Evolutionary conservation across 2,329 filamentous ascomycete genomes (phyloP).

Genomic region (Alternaria novae-zelandiae): DNA sequence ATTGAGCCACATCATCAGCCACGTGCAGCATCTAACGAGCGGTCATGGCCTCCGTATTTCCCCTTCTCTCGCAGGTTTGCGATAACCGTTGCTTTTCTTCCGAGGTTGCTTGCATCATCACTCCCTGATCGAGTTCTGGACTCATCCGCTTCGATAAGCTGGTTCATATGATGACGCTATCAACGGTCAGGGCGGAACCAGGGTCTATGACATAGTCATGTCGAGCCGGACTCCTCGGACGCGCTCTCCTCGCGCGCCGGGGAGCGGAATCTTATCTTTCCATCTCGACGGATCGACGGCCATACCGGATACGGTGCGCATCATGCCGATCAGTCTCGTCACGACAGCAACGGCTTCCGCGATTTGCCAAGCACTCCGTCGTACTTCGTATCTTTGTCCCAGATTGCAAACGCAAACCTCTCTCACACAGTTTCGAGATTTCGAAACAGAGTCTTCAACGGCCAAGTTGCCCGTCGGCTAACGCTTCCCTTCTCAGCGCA

Average conservation of each 20-base stretch:
- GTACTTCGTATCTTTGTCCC: neutral
- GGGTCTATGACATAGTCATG: conserved; percentile 1
- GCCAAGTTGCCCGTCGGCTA: neutral
- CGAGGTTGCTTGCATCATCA: neutral
- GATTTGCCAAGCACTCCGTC: neutral
- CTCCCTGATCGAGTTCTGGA: neutral
- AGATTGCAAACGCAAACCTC: neutral
- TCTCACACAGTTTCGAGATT: neutral
- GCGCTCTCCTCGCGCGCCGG: neutral
- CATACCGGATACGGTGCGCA: neutral
- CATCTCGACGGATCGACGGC: neutral
- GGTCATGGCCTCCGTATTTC: neutral
- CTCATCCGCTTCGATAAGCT: neutral
- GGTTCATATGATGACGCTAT: conserved; percentile 1
- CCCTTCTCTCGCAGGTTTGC: neutral
- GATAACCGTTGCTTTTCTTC: neutral
- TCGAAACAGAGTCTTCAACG: neutral
- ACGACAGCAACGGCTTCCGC: neutral
- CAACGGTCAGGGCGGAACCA: neutral
- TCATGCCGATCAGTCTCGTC: neutral
- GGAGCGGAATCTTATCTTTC: conserved; percentile 1
- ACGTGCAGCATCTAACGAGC: neutral
- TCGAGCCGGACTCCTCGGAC: conserved; percentile 7
- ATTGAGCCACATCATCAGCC: neutral
- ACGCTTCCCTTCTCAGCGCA: neutral